Percentiles rank a stretch among this genome's conserved stretches.
These are phyloP conservation scores for Salix koriyanagi DNA, from an alignment of 345 rosid genomes.

Conservation along the genomic window DNA sequence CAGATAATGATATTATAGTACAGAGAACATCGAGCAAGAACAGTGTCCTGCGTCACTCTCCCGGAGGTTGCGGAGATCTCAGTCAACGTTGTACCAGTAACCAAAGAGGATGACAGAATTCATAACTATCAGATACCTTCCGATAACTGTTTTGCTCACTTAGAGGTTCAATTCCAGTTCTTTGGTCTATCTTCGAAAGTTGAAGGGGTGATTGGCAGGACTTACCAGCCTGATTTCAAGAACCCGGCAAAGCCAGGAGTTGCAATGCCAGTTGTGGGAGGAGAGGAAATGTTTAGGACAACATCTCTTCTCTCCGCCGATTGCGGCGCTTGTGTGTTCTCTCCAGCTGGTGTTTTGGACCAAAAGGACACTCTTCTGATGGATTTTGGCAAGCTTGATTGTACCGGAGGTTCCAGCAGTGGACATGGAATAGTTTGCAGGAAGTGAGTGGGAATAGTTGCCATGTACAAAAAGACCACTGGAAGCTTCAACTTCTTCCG, in stretches of 20 bases:
- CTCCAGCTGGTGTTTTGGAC: slow-evolving; percentile 12
- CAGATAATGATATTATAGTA: slow-evolving; percentile 38
- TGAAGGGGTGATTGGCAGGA: slow-evolving; percentile 66
- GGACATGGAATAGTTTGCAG: slow-evolving; percentile 51
- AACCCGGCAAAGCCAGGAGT: slow-evolving; percentile 63
- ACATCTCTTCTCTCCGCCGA: slow-evolving; percentile 44
- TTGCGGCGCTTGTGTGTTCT: slow-evolving; percentile 37
- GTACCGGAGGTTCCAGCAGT: slow-evolving; percentile 39
- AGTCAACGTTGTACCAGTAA: slow-evolving; percentile 62
- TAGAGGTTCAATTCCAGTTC: slow-evolving; percentile 62
- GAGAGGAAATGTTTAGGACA: slow-evolving; percentile 55
- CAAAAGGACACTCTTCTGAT: slow-evolving; percentile 7
- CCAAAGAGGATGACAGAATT: slow-evolving; percentile 56
- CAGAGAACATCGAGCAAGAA: slow-evolving; percentile 52
- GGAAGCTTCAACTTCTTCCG: neutral
- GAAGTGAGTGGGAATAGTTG: slow-evolving; percentile 11
- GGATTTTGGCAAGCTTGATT: slow-evolving; percentile 41
- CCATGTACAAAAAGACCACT: neutral
- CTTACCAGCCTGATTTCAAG: slow-evolving; percentile 51
- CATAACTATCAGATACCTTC: slow-evolving; percentile 56
- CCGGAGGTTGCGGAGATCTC: slow-evolving; percentile 46
- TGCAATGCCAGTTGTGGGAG: slow-evolving; percentile 54
- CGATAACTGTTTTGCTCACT: slow-evolving; percentile 58
- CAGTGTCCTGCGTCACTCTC: slow-evolving; percentile 41
- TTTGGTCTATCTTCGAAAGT: slow-evolving; percentile 44